These are phyloP conservation scores for Daldinia sp. DNA, from an alignment of 2,329 filamentous ascomycete species.

Conservation along the genomic window DNA sequence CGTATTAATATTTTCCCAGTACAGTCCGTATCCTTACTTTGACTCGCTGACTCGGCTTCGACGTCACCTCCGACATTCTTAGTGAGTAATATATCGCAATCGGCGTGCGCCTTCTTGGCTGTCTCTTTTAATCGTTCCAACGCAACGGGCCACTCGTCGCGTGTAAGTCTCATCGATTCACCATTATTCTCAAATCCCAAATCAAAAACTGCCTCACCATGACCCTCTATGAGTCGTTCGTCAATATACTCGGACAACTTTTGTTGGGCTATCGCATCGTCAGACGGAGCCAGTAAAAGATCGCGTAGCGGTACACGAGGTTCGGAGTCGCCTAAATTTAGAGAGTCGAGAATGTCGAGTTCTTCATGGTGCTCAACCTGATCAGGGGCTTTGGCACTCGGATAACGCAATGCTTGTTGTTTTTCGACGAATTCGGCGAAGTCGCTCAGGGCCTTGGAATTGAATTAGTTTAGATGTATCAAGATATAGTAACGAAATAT, in stretches of 20 bases:
- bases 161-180: constrained; percentile 80
- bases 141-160: constrained; percentile 78
- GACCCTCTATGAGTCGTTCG: constrained; percentile 78
- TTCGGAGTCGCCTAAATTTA: constrained; percentile 75
- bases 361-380: constrained; percentile 91
- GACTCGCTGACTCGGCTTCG: constrained; percentile 69
- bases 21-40: constrained; percentile 74
- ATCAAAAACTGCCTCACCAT: constrained; percentile 91
- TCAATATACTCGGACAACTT: constrained; percentile 72
- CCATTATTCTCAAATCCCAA: constrained; percentile 90
- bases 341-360: constrained; percentile 85
- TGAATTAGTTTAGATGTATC: constrained; percentile 3
- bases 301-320: constrained; percentile 76
- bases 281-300: constrained; percentile 69
- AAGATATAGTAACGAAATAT: too few relatives aligned
- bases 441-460: constrained; percentile 79
- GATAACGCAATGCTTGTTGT: constrained; percentile 80
- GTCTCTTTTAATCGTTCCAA: constrained; percentile 71
- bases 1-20: constrained; percentile 89
- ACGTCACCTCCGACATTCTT: constrained; percentile 83
- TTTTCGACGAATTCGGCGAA: constrained; percentile 98
- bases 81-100: constrained; percentile 86
- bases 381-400: constrained; percentile 55
- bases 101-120: constrained; percentile 71
- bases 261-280: constrained; percentile 66